Base-by-base conservation (phyloP, 306 rosid species). In the Argentina anserina region DNA sequence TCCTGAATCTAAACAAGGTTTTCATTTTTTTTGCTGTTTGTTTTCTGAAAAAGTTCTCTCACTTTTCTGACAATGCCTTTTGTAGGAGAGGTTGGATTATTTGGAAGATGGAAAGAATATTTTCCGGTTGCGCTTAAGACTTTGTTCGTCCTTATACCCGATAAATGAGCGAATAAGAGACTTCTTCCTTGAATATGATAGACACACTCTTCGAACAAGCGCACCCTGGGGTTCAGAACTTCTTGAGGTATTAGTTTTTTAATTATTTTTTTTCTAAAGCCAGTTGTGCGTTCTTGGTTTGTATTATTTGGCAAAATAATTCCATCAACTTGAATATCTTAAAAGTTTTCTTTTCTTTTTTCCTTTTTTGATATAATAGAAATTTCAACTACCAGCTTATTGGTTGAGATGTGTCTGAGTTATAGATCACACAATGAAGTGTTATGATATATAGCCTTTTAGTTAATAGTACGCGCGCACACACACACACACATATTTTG, bases 201-300 rank as follows among this genome's bases (percentile, higher is more conserved):
- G 99, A 63, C 99, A 94, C 83, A 94, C 99, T 65, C 99, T 94
- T 84, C 93, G 97, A 65, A 94, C 99, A 70, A 94, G 99, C 60
- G 93, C 99, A 25, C 99, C 99, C 41, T 94, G 99, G 99, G 99
- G 99, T 83, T 91, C 99, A 79, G 99, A 94, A 84, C 97, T 94
- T 75, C 81, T 94, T 40, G 99, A 94, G 99, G 99, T 94, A 87
- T 71, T 45, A n/a, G n/a, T n/a, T n/a, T n/a, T n/a, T n/a, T n/a
- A n/a, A n/a, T n/a, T n/a, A n/a, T n/a, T n/a, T n/a, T n/a, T n/a
- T n/a, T 20, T 72, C 56, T 61, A 13, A 66, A 45, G n/a, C 49
- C 17, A 36, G 14, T 65, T 43, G 36, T n/a, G 64, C 62, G 29
- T 18, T 49, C 25, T 49, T 59, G 5, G 40, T 13, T 69, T 69